Evolutionary conservation across 257 asterid species (phyloP), one percentile per base, ranked within the genome.

Genomic region (Solanum tarapatanum): DNA sequence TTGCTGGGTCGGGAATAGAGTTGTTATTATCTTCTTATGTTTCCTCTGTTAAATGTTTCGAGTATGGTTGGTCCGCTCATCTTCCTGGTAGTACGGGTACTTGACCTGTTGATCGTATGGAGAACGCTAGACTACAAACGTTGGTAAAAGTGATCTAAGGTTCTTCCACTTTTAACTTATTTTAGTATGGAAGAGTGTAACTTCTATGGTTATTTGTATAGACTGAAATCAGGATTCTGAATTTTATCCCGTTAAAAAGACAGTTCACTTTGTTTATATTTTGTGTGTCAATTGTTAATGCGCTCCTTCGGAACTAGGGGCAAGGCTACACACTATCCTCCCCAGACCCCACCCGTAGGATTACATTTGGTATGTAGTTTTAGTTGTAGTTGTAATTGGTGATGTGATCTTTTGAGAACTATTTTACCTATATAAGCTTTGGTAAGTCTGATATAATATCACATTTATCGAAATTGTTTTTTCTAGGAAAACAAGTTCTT

Each of bases 21-120:
- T 64, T 77, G 88, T 17, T 87, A 55, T 66, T 87, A 83, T 76
- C 41, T 87, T 87, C 76, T 64, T 73, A 13, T 58, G 86, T 88
- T 68, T 41, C 33, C 62, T 79, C 84, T 26, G 14, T 79, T 39
- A 79, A 58, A 24, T 77, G 84, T 77, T 77, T 66, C 11, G 77
- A 74, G 75, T 76, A 87, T 30, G 80, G 87, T 83, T 72, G 48
- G 66, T 86, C 26, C 36, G 35, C 30, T 13, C 88, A 80, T 87
- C 83, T 28, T 76, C 7, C 24, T 80, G 55, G 58, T 14, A 77
- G 37, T 77, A 77, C 10, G 11, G 62, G 10, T 26, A 45, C 16
- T 45, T 8, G 24, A 32, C 55, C 88, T 30, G 79, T 69, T 82
- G 88, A 89, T 80, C 51, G 66, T 82, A 58, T 80, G 89, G 88